Percentiles rank a stretch among this genome's conserved stretches.
Conservation (phyloP, 1,284 basidiomycete species). For the Athelia psychrophila region DNA sequence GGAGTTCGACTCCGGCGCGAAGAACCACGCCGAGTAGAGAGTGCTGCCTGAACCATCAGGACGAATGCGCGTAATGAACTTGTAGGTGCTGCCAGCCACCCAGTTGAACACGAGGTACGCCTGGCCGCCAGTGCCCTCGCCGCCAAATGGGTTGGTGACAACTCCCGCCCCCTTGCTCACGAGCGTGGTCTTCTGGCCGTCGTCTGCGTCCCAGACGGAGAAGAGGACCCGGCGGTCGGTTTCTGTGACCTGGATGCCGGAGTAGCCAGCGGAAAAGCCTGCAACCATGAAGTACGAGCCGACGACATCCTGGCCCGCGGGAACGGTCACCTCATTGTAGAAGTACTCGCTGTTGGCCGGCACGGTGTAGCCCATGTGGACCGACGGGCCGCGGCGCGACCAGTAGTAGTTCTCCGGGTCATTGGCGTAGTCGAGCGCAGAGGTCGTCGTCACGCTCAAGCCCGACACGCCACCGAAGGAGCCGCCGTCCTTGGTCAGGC, state of each 20-base stretch:
- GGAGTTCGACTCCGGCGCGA: constrained; percentile 5
- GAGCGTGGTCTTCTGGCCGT: too few relatives aligned
- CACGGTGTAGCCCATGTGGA: constrained; percentile 7
- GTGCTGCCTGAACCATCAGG: constrained; percentile 8
- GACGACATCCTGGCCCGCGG: constrained; percentile 8
- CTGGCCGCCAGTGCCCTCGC: constrained; percentile 10
- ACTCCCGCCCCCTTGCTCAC: constrained; percentile 8
- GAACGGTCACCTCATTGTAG: constrained; percentile 11
- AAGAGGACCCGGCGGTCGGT: constrained; percentile 7
- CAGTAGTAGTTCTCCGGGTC: constrained; percentile 6
- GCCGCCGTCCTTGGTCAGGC: not conserved
- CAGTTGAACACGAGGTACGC: constrained; percentile 10
- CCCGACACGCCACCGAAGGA: not conserved
- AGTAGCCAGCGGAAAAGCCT: constrained; percentile 8
- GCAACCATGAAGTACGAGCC: constrained; percentile 11
- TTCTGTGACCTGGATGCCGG: constrained; percentile 10
- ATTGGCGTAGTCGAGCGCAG: constrained; percentile 8
- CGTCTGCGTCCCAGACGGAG: constrained; percentile 6
- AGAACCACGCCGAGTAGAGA: constrained; percentile 9
- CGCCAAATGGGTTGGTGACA: constrained; percentile 8
- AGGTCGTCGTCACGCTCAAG: constrained; percentile 8
- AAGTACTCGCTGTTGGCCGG: constrained; percentile 11
- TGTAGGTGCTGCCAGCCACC: constrained; percentile 10
- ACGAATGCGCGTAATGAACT: constrained; percentile 11
- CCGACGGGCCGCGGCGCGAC: constrained; percentile 8